A percentile compares a stretch with the other conserved stretches of the same genome.
Evolutionary conservation across 2,329 filamentous ascomycete genomes (phyloP).

Genomic region (Boeremia exigua): DNA sequence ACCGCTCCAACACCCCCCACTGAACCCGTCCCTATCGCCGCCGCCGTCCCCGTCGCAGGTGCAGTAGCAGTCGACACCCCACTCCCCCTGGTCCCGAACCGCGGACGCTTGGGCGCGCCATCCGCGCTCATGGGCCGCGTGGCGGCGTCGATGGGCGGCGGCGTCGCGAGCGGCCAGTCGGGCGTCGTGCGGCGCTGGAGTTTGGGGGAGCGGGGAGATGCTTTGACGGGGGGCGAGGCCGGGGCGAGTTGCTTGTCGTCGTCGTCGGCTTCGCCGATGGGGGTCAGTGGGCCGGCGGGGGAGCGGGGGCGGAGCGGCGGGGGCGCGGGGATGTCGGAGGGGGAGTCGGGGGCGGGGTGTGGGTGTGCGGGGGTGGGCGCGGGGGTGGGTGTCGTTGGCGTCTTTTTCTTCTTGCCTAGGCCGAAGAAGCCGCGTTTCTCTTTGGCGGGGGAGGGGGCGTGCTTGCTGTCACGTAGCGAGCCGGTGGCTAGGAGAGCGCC

Average conservation of each 20-base stretch:
- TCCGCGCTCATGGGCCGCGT: conserved; percentile 42
- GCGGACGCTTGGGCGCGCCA: conserved; percentile 31
- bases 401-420: conserved; percentile 68
- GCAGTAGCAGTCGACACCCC: conserved; percentile 26
- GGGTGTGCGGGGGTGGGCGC: not conserved
- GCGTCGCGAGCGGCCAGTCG: conserved; percentile 57
- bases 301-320: conserved; percentile 36
- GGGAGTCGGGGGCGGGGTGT: conserved; percentile 33
- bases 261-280: conserved; percentile 39
- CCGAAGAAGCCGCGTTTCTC: conserved; percentile 53
- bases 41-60: conserved; percentile 5
- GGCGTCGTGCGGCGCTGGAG: conserved; percentile 57
- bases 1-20: no score
- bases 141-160: conserved; percentile 32
- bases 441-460: conserved; percentile 45
- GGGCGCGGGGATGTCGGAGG: conserved; percentile 37
- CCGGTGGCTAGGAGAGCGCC: conserved; percentile 44
- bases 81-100: conserved; percentile 23
- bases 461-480: conserved; percentile 49
- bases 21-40: no score
- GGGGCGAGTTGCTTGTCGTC: conserved; percentile 31
- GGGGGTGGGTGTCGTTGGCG: conserved; percentile 38
- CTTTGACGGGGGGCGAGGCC: conserved; percentile 23
- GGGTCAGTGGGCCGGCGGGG: conserved; percentile 35
- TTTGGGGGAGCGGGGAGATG: conserved; percentile 51